Conservation (phyloP, 1,284 basidiomycete species). For the Microbotryum lychnidis-dioicae region DNA sequence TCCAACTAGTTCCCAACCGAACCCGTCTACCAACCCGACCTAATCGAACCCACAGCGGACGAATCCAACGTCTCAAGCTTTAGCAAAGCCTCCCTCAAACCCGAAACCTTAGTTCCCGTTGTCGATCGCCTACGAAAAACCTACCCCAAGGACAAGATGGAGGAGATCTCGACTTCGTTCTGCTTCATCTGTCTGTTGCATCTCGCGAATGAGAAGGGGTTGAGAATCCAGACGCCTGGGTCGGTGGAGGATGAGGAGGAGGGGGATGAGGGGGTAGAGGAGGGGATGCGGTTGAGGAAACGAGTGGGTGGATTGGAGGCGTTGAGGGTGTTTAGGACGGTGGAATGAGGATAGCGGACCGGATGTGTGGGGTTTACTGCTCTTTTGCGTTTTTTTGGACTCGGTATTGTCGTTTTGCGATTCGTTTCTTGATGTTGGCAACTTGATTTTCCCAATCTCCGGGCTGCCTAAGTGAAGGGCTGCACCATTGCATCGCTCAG, state of each 20-base stretch:
- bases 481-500: no score
- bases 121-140: constrained; percentile 68
- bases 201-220: constrained; percentile 35
- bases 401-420: no score
- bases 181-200: constrained; percentile 73
- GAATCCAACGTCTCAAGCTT: constrained; percentile 39
- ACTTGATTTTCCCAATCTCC: no score
- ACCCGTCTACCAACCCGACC: constrained; percentile 32
- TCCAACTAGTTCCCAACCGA: constrained; percentile 15
- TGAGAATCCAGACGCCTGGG: constrained; percentile 29
- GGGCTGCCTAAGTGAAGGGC: no score
- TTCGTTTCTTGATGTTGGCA: no score
- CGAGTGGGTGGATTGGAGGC: constrained; percentile 24
- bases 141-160: constrained; percentile 89
- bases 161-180: constrained; percentile 97
- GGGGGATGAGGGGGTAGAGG: background rate
- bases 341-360: constrained; percentile 1
- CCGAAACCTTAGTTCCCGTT: constrained; percentile 63
- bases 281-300: constrained; percentile 12
- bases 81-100: constrained; percentile 38
- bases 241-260: constrained; percentile 9
- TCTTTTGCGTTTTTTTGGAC: no score
- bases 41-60: constrained; percentile 40
- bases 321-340: constrained; percentile 24
- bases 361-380: no score